Percentiles rank a stretch among this genome's conserved stretches.
Conservation (phyloP, 2,329 filamentous ascomycete genomes). For the Ceratocystis destructans region DNA sequence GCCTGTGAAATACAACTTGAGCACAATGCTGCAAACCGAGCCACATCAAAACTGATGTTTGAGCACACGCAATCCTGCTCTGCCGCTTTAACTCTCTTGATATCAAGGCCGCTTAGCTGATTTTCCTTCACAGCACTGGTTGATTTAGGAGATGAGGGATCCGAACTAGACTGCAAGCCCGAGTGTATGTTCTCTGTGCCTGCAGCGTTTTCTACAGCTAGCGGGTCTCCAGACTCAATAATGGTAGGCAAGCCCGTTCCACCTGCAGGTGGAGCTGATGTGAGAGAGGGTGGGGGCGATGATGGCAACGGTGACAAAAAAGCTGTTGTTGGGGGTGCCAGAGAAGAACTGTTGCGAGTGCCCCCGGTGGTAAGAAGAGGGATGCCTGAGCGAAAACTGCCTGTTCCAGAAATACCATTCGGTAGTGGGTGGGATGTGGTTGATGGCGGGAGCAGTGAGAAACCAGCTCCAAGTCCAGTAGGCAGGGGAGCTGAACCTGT, state of each 20-base stretch:
- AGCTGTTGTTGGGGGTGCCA: not conserved
- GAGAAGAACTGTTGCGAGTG: not conserved
- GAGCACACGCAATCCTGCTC: constrained; percentile 29
- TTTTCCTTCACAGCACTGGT: constrained; percentile 7
- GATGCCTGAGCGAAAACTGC: not conserved
- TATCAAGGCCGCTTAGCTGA: constrained; percentile 20
- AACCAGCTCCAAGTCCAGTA: not conserved
- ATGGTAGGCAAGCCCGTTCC: constrained; percentile 12
- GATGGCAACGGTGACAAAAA: not conserved
- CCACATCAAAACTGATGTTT: constrained; percentile 31
- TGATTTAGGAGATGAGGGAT: not conserved
- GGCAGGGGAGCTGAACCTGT: not conserved
- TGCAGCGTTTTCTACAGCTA: constrained; percentile 20
- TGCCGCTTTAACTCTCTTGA: constrained; percentile 21
- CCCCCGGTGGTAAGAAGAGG: not conserved
- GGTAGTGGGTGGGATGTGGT: not conserved
- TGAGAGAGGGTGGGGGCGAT: not conserved
- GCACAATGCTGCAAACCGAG: constrained; percentile 28
- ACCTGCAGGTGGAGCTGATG: not conserved
- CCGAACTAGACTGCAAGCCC: not conserved
- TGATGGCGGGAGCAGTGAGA: not conserved
- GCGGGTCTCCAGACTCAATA: constrained; percentile 16
- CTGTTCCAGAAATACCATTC: not conserved
- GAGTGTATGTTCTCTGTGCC: constrained; percentile 4
- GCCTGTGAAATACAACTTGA: constrained; percentile 28